Percentiles rank a stretch among this genome's conserved stretches.
Evolutionary conservation across 768 basidiomycete genomes (phyloP).

Genomic region (Mycena capillaripes): DNA sequence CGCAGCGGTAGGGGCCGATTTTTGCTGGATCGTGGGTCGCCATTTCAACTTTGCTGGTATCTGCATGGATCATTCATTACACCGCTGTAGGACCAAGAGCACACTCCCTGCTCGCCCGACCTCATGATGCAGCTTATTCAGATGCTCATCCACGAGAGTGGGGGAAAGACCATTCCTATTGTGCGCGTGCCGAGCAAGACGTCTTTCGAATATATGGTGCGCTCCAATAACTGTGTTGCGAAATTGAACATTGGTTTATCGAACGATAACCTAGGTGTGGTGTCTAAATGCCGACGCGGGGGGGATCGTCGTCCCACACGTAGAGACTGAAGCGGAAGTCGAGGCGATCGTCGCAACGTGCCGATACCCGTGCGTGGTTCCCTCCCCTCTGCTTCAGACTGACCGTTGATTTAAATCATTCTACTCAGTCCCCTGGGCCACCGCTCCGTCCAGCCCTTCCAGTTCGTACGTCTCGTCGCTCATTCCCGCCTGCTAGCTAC

Average conservation of each 20-base stretch:
- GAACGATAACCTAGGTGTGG: not conserved
- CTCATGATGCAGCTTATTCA: not conserved
- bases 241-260: not conserved
- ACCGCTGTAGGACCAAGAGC: conserved; percentile 1
- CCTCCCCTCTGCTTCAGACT: not conserved
- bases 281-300: conserved; percentile 27
- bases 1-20: conserved; percentile 12
- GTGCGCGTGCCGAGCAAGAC: conserved; percentile 27
- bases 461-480: not conserved
- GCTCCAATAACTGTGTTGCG: not conserved
- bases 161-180: conserved; percentile 15
- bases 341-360: not conserved
- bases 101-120: not conserved
- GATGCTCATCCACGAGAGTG: not conserved
- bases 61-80: not conserved
- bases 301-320: conserved; percentile 25
- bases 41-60: not conserved
- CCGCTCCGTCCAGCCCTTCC: conserved; percentile 24
- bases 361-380: conserved; percentile 13
- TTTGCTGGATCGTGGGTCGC: conserved; percentile 8
- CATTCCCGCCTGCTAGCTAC: not conserved
- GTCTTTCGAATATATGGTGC: conserved; percentile 10
- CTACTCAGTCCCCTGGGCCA: conserved; percentile 16
- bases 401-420: not conserved
- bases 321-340: conserved; percentile 21